Conservation (phyloP, 805 yeast species). For the Pichia cabralensis region DNA sequence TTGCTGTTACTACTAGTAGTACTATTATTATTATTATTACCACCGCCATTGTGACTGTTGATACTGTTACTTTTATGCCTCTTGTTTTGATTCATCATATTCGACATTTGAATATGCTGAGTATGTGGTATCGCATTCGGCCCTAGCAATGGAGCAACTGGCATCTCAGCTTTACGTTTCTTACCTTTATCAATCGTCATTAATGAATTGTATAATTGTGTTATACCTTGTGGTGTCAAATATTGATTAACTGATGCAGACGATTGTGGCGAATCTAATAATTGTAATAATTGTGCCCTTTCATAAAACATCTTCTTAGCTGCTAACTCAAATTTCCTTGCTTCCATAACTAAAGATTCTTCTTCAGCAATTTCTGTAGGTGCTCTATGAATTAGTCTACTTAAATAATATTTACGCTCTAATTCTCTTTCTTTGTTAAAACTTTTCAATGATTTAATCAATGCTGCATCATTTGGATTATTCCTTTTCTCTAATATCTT, state of each 20-base stretch:
- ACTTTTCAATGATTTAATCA: slow-evolving; percentile 51
- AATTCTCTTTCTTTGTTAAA: slow-evolving; percentile 64
- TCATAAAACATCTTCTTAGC: slow-evolving; percentile 84
- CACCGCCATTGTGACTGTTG: slow-evolving; percentile 8
- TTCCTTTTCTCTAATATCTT: slow-evolving; percentile 33
- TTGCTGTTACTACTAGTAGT: slow-evolving; percentile 6
- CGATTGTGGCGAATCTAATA: slow-evolving; percentile 80
- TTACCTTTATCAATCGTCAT: slow-evolving; percentile 59
- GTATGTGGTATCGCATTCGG: slow-evolving; percentile 44
- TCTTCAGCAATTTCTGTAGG: slow-evolving; percentile 99
- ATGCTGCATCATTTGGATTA: slow-evolving; percentile 31
- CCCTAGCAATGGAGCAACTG: slow-evolving; percentile 50
- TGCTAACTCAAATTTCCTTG: slow-evolving; percentile 82
- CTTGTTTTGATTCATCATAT: slow-evolving; percentile 8
- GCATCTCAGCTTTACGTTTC: slow-evolving; percentile 41
- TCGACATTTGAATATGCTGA: slow-evolving; percentile 17
- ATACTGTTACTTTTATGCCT: slow-evolving; percentile 5
- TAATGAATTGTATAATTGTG: slow-evolving; percentile 73
- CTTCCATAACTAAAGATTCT: slow-evolving; percentile 86
- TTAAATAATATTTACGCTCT: slow-evolving; percentile 73
- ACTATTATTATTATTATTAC: slow-evolving; percentile 8
- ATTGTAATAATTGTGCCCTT: slow-evolving; percentile 63
- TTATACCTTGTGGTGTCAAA: slow-evolving; percentile 77
- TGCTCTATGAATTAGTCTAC: slow-evolving; percentile 65
- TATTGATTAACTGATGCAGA: slow-evolving; percentile 69